Evolutionary conservation across 306 rosid genomes (phyloP).

Genomic region (Lablab purpureus): DNA sequence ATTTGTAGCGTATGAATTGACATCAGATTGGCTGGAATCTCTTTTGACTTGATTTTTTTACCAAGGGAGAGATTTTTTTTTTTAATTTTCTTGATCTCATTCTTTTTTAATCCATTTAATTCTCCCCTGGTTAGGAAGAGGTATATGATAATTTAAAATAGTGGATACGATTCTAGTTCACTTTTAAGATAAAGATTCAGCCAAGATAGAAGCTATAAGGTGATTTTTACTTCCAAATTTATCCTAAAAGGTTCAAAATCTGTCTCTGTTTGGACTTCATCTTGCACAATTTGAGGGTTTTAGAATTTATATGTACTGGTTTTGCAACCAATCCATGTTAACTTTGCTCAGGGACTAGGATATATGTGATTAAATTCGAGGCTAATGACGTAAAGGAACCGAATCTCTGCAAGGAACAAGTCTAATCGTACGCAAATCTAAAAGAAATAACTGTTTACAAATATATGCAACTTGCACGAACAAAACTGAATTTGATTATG

Average conservation of each 20-base stretch:
- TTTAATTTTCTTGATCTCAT: slow-evolving; percentile 32
- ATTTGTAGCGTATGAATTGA: slow-evolving; percentile 85
- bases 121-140: slow-evolving; percentile 8
- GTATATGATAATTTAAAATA: background rate
- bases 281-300: background rate
- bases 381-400: background rate
- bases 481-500: background rate
- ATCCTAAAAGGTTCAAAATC: background rate
- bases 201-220: background rate
- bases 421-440: background rate
- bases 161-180: background rate
- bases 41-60: slow-evolving; percentile 54
- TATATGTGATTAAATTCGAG: too few species aligned
- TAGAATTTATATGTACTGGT: background rate
- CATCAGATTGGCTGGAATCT: slow-evolving; percentile 82
- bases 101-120: slow-evolving; percentile 41
- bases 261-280: background rate
- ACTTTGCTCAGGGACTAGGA: too few species aligned
- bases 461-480: background rate
- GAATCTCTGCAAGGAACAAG: background rate
- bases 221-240: background rate
- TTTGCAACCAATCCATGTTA: background rate
- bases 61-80: slow-evolving; percentile 6
- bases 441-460: background rate
- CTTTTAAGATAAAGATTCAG: slow-evolving; percentile 10